Evolutionary conservation across 2,329 filamentous ascomycete species (phyloP).

Genomic region (Bipolaris victoriae): DNA sequence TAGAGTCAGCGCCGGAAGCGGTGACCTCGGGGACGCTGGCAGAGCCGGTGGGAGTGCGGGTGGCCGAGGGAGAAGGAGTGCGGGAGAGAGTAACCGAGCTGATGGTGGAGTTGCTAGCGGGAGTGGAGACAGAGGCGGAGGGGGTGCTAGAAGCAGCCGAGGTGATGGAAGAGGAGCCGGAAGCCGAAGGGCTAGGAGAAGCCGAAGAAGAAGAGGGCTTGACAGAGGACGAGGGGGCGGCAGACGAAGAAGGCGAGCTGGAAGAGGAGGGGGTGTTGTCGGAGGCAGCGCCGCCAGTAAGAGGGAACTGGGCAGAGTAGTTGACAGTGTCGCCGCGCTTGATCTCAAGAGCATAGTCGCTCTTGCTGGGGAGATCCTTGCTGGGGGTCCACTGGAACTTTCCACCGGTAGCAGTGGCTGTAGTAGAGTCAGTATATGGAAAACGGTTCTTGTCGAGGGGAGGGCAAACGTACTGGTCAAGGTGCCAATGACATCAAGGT

Average conservation of each 20-base stretch:
- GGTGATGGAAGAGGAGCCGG: conserved; percentile 18
- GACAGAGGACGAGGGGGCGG: conserved; percentile 20
- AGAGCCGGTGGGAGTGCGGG: conserved; percentile 25
- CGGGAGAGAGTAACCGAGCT: conserved; percentile 32
- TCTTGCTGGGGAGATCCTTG: conserved; percentile 50
- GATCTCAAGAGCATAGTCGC: conserved; percentile 66
- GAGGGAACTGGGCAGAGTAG: conserved; percentile 60
- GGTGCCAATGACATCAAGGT: conserved; percentile 59
- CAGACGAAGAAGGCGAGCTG: conserved; percentile 13
- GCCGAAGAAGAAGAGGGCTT: conserved; percentile 1
- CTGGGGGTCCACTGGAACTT: conserved; percentile 60
- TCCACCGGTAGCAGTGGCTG: conserved; percentile 54
- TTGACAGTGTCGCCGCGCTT: conserved; percentile 59
- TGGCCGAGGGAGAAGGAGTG: conserved; percentile 18
- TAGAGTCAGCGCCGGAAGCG: conserved; percentile 37
- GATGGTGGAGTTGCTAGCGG: conserved; percentile 37
- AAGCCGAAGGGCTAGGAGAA: conserved; percentile 24
- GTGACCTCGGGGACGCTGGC: conserved; percentile 20
- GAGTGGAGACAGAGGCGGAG: conserved; percentile 29
- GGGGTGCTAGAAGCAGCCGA: conserved; percentile 33
- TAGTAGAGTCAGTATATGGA: conserved; percentile 17
- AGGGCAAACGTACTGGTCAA: conserved; percentile 54
- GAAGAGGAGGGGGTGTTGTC: conserved; percentile 27
- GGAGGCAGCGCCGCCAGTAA: conserved; percentile 40
- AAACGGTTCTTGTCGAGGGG: not conserved